Base-by-base conservation (phyloP, 345 rosid genomes). In the Sisymbrium irio region DNA sequence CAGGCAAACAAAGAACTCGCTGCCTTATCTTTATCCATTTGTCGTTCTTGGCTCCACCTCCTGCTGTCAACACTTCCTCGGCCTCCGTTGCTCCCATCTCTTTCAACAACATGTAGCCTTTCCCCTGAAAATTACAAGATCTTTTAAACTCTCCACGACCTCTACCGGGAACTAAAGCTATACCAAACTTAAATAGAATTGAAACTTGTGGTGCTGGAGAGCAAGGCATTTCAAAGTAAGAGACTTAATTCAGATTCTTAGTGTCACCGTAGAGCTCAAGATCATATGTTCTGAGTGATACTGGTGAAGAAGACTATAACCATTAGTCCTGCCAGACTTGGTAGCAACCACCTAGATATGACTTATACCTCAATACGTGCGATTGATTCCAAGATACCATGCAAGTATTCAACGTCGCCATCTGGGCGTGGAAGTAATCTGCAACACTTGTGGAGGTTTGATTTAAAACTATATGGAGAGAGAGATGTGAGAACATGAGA, bases 361-460 rank as follows among this genome's bases (percentile, higher is more conserved):
- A 28, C 49, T 22, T 0, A 4, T 82, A 89, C 98, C 98, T 94
- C 98, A 44, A 89, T 89, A 17, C 85, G 91, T 41, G 97, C 95
- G 12, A 91, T 91, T 32, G 96, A 94, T 83, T 94, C 97, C 64
- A 91, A 81, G 57, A 94, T 86, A 61, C 98, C 97, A 55, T 89
- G 97, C 85, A 94, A 85, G 81, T 85, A 94, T 63, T 88, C 88
- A 9, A 75, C 95, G 45, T 94, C 92, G 27, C 85, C 87, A 59
- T 80, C 80, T 1, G 97, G 98, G 7, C 97, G 89, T 7, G 98
- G 98, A 77, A 75, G 84, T 63, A 94, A 74, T 84, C 98, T 94
- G 90, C 76, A 40, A 37, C n/a, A n/a, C n/a, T n/a, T n/a, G n/a
- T n/a, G n/a, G n/a, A 55, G 11, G 73, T 6, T 58, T 22, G 4